Conservation (phyloP, 2,329 filamentous ascomycete species). For the Aspergillus niger region DNA sequence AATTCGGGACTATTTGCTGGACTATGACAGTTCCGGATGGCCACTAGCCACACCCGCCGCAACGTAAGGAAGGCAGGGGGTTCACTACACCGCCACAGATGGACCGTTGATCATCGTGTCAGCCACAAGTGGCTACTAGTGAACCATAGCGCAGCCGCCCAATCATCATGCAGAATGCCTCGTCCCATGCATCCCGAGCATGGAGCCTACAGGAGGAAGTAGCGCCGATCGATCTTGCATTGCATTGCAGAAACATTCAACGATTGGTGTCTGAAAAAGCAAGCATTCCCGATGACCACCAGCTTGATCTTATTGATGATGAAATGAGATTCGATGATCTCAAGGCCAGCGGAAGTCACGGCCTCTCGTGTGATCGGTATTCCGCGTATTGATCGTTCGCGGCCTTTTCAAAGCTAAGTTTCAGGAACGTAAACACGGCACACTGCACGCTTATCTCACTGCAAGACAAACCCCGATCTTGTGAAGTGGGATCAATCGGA, state of each 20-base stretch:
- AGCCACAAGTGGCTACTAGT: constrained; percentile 23
- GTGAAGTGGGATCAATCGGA: background rate
- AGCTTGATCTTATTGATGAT: background rate
- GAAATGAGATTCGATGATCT: background rate
- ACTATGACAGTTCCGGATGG: constrained; percentile 1
- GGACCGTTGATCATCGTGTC: constrained; percentile 9
- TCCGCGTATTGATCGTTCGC: background rate
- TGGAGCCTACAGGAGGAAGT: constrained; percentile 6
- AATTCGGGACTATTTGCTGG: background rate
- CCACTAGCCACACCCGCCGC: background rate
- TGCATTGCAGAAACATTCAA: constrained; percentile 10
- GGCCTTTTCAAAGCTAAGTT: too few relatives aligned
- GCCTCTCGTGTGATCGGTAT: background rate
- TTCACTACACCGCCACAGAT: constrained; percentile 21
- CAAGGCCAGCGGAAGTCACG: background rate
- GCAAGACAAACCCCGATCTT: background rate
- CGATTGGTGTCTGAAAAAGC: constrained; percentile 9
- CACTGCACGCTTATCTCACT: too few relatives aligned
- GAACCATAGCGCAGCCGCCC: background rate
- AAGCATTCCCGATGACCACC: background rate
- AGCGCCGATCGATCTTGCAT: constrained; percentile 21
- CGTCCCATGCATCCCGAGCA: background rate
- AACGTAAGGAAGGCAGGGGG: constrained; percentile 4
- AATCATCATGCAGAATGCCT: background rate
- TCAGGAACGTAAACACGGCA: too few relatives aligned